Conservation (phyloP, 129 eudicot species). For the Oenanthe sinensis region DNA sequence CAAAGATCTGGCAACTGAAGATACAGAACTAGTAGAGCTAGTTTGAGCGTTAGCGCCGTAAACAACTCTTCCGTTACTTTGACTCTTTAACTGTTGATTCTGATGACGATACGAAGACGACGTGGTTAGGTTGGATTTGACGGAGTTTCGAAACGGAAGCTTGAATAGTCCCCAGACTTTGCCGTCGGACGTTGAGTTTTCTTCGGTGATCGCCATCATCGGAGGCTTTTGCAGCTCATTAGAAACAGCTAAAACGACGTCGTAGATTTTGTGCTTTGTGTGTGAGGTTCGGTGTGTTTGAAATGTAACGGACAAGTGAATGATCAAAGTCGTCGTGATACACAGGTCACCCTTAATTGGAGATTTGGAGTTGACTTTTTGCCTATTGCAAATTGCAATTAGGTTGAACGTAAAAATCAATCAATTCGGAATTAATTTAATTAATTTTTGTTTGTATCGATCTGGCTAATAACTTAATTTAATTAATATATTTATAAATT, state of each 20-base stretch:
- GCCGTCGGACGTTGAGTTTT: constrained; percentile 40
- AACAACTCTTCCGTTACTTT: constrained; percentile 10
- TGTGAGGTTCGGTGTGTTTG: not conserved
- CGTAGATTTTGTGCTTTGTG: not conserved
- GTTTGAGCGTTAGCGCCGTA: constrained; percentile 31
- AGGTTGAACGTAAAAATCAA: too few relatives aligned
- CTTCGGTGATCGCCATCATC: constrained; percentile 52
- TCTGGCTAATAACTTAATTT: too few relatives aligned
- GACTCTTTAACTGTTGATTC: constrained; percentile 18
- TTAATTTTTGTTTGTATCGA: too few relatives aligned
- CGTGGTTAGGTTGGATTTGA: constrained; percentile 23
- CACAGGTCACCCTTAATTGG: not conserved
- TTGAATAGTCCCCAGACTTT: constrained; percentile 74
- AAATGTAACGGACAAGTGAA: not conserved
- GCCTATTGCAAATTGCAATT: too few relatives aligned
- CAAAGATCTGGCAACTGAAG: constrained; percentile 78
- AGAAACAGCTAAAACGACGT: not conserved
- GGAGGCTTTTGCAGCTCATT: not conserved
- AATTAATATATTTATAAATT: too few relatives aligned
- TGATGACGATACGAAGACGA: constrained; percentile 25
- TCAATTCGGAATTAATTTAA: too few relatives aligned
- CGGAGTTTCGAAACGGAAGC: constrained; percentile 50
- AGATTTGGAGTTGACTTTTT: not conserved
- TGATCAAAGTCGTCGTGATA: not conserved
- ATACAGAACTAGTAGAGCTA: constrained; percentile 32